Base-by-base conservation (phyloP, 352 stramenopile species). In the Globisporangium recalcitrans region DNA sequence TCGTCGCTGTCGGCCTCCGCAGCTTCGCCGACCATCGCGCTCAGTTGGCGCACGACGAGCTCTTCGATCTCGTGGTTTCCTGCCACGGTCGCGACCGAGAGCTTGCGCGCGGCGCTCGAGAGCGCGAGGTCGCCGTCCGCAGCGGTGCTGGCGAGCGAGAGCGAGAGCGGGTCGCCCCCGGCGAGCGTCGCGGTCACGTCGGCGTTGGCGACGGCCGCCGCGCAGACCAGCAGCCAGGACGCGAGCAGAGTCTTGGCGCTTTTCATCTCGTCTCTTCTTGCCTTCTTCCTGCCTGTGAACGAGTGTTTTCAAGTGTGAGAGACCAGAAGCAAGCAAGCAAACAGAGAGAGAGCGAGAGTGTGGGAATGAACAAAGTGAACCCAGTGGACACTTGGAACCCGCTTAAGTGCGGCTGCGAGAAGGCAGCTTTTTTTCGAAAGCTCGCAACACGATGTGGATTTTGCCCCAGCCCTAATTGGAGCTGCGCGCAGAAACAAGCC, bases 31-130 rank as follows among this genome's bases (percentile, higher is more conserved):
- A 55, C 10, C 34, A 77, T 75, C 19, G 65, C 56, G 49, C 68
- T 65, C 19, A 90, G 61, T 36, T 80, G 78, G 4, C 77, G 77
- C 60, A 72, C 76, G 29, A 69, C 64, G 58, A 80, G 69, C 14
- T 69, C 72, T 34, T 82, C 73, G 58, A 82, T 77, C 44, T 71
- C 51, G 48, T 71, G 62, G 51, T 68, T 65, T 55, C 58, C 74
- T 22, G 75, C 34, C 19, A 73, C 56, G 3, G 40, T 13, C 13
- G 52, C 31, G 21, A 54, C 19, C 58, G 62, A 60, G 29, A 69
- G 64, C 54, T 62, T 58, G 29, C 64, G 55, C 11, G 69, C 61
- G 13, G 57, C 58, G 13, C 27, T 40, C 4, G 34, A 16, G 38
- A 63, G 24, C 44, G 32, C 31, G 16, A 54, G 26, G 16, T 22